These are phyloP conservation scores for Hanseniaspora valbyensis DNA, from an alignment of 805 yeast genomes.

Conservation along the genomic window DNA sequence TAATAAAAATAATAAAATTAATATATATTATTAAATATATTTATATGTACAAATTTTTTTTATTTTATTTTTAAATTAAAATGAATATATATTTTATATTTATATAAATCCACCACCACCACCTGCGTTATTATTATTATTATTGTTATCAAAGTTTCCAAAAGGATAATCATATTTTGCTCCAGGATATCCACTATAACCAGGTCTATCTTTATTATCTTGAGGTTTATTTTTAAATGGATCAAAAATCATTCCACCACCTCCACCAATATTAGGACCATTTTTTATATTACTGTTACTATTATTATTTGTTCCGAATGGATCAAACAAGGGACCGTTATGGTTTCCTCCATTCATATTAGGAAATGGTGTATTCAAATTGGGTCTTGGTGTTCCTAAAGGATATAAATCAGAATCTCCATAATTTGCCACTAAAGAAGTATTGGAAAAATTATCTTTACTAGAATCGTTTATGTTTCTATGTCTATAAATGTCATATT, in stretches of 20 bases:
- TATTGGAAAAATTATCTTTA: slow-evolving; percentile 3
- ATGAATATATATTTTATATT: neutral
- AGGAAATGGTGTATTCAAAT: slow-evolving; percentile 11
- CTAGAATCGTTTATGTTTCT: neutral
- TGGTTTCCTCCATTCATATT: neutral
- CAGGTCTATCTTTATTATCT: slow-evolving; percentile 7
- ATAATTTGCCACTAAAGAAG: slow-evolving; percentile 17
- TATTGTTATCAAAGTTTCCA: slow-evolving; percentile 19
- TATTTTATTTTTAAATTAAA: slow-evolving; percentile 1
- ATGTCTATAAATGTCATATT: slow-evolving; percentile 17
- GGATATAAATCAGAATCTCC: slow-evolving; percentile 31
- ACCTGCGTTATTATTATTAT: slow-evolving; percentile 17
- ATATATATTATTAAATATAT: neutral
- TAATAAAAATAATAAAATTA: too few species aligned
- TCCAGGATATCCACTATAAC: slow-evolving; percentile 25
- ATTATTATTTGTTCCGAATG: slow-evolving; percentile 5
- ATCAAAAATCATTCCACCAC: slow-evolving; percentile 29
- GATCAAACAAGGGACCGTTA: slow-evolving; percentile 14
- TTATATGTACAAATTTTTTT: neutral
- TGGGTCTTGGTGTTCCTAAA: slow-evolving; percentile 20
- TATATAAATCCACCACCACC: slow-evolving; percentile 15
- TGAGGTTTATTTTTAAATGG: slow-evolving; percentile 21
- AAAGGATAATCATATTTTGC: slow-evolving; percentile 29
- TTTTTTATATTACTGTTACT: neutral
- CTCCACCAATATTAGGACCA: neutral